Evolutionary conservation across 2,329 filamentous ascomycete genomes (phyloP).

Genomic region (Botrytis paeoniae): DNA sequence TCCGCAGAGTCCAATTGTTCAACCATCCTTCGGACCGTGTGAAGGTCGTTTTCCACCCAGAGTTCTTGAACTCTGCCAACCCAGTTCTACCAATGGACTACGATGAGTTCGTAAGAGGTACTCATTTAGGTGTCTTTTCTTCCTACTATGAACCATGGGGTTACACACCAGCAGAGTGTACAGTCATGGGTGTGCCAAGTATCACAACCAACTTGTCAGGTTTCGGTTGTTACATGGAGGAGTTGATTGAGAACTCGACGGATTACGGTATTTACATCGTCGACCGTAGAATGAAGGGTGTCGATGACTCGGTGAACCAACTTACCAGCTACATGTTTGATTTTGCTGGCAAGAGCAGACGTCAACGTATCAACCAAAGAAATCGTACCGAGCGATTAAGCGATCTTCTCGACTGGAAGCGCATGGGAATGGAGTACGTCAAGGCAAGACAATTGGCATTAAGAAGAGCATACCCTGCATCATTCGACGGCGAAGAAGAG

Average conservation of each 20-base stretch:
- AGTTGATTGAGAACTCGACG: slow-evolving; percentile 94
- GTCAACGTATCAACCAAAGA: slow-evolving; percentile 97
- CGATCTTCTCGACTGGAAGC: slow-evolving; percentile 96
- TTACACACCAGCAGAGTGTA: slow-evolving; percentile 96
- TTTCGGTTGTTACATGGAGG: slow-evolving; percentile 99
- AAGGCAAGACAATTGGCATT: slow-evolving; percentile 93
- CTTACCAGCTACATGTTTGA: slow-evolving; percentile 90
- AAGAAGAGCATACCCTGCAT: slow-evolving; percentile 83
- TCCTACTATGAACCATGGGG: slow-evolving; percentile 99
- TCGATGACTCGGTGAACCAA: slow-evolving; percentile 97
- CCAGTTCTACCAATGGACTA: slow-evolving; percentile 95
- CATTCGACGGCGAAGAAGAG: slow-evolving; percentile 76
- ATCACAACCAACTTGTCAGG: slow-evolving; percentile 98
- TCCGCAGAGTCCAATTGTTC: slow-evolving; percentile 93
- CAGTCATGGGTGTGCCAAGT: slow-evolving; percentile 97
- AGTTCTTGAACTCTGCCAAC: slow-evolving; percentile 94
- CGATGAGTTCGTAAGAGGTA: slow-evolving; percentile 96
- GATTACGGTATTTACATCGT: slow-evolving; percentile 99
- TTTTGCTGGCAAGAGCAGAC: slow-evolving; percentile 86
- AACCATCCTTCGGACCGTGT: slow-evolving; percentile 93
- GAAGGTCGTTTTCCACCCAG: slow-evolving; percentile 97
- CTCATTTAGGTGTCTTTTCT: slow-evolving; percentile 90
- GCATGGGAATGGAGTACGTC: slow-evolving; percentile 99
- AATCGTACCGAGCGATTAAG: slow-evolving; percentile 94
- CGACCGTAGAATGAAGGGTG: slow-evolving; percentile 88